Evolutionary conservation across 2,329 filamentous ascomycete species (phyloP), one percentile per base, ranked within the genome.

Genomic region (Colletotrichum chrysophilum): DNA sequence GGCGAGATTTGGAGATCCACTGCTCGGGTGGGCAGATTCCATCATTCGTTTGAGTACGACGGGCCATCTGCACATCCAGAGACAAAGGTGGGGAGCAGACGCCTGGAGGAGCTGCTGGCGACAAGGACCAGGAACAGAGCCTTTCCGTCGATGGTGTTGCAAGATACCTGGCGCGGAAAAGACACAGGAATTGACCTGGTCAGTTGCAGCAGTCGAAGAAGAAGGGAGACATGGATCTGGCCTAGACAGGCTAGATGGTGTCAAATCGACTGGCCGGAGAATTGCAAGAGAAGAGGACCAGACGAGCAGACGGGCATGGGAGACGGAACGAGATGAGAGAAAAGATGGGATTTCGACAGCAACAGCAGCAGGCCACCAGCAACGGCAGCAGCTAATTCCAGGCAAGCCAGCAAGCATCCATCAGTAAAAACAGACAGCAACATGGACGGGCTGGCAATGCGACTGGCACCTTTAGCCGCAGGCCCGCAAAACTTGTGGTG

Each of bases 11-110:
- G 70, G 56, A 75, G 73, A 66, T 75, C 73, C 73, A 75, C 73
- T 73, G 28, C 48, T 75, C 34, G 56, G 64, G 73, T 75, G 70
- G 73, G 70, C 70, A 73, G 70, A 75, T 75, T 75, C 64, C 73
- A 73, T 73, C 73, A 75, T 75, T 75, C 73, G 73, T 75, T 64
- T 68, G 73, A 75, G 73, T 75, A 75, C 73, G 70, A 56, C 73
- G 34, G 64, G 73, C 43, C 70, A 68, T 68, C 73, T 75, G 73
- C 73, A 75, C 70, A 73, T 68, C 56, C 73, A 75, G 73, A 68
- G 70, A 73, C 64, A 64, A 73, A 75, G 56, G 73, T 75, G 73
- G 73, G 58, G 73, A 73, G 70, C 30, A 58, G 66, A 74, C 30
- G 71, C 55, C 61, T 71, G 34, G 70, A 73, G 73, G 62, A 67